Conservation (phyloP, 805 yeast genomes). For the Maudiozyma barnettii region DNA sequence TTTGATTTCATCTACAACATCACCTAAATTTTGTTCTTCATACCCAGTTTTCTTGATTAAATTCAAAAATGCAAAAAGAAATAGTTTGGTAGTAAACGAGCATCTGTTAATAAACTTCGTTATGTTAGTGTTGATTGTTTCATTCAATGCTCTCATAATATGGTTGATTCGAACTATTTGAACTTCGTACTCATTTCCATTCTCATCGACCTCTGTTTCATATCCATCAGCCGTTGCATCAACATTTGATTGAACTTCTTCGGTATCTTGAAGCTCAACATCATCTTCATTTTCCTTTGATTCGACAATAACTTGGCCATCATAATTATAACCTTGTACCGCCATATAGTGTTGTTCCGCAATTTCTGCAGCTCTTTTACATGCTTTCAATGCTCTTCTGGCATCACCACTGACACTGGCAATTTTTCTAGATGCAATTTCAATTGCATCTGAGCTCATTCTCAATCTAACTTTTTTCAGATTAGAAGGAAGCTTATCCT, state of each 20-base stretch:
- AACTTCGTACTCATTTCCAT: constrained; percentile 27
- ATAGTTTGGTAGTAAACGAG: constrained; percentile 60
- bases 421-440: constrained; percentile 85
- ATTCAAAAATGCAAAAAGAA: constrained; percentile 59
- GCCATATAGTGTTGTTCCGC: constrained; percentile 56
- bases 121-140: constrained; percentile 69
- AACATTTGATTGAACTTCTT: neutral
- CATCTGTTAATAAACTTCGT: constrained; percentile 46
- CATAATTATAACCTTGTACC: constrained; percentile 27
- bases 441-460: constrained; percentile 64
- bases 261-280: constrained; percentile 4
- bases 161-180: constrained; percentile 61
- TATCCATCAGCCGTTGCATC: neutral
- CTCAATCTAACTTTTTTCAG: constrained; percentile 28
- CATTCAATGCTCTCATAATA: constrained; percentile 69
- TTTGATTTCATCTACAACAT: constrained; percentile 67
- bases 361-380: constrained; percentile 81
- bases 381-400: constrained; percentile 78
- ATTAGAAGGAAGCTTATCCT: constrained; percentile 8
- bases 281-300: constrained; percentile 9
- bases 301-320: constrained; percentile 12
- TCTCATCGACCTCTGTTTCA: constrained; percentile 9
- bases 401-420: constrained; percentile 98
- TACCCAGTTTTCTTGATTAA: constrained; percentile 57
- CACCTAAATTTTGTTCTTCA: constrained; percentile 66